Evolutionary conservation across 768 basidiomycete genomes (phyloP).

Genomic region (Calocybe gangraenosa): DNA sequence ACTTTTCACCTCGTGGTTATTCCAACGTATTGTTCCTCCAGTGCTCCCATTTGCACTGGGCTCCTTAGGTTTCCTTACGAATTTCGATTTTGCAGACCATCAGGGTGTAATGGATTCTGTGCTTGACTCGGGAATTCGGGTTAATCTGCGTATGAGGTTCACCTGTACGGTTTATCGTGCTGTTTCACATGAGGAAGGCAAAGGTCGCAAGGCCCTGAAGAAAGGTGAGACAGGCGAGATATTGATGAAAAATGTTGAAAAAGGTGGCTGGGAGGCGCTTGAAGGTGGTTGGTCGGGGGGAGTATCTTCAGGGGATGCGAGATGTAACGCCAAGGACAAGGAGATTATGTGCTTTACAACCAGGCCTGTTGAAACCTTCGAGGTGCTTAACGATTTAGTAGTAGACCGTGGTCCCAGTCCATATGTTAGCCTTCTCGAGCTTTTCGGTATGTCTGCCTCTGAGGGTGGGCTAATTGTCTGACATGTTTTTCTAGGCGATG

Average conservation of each 20-base stretch:
- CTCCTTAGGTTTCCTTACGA: conserved; percentile 95
- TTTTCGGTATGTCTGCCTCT: conserved; percentile 66
- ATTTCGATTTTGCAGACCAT: conserved; percentile 91
- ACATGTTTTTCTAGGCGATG: conserved; percentile 63
- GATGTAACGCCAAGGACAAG: conserved; percentile 70
- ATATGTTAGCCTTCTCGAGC: conserved; percentile 91
- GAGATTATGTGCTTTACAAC: conserved; percentile 99
- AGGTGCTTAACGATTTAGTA: conserved; percentile 94
- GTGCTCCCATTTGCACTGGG: conserved; percentile 96
- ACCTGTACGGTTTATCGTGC: conserved; percentile 98
- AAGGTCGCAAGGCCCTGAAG: conserved; percentile 78
- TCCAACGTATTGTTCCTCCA: conserved; percentile 98
- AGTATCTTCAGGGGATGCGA: conserved; percentile 36
- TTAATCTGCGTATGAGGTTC: conserved; percentile 98
- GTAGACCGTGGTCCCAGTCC: conserved; percentile 98
- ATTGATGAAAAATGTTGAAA: conserved; percentile 89
- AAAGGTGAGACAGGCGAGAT: conserved; percentile 94
- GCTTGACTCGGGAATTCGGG: conserved; percentile 90
- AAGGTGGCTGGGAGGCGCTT: conserved; percentile 93
- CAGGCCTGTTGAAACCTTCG: conserved; percentile 91
- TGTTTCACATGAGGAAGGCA: conserved; percentile 67
- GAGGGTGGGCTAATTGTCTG: background rate
- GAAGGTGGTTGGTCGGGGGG: conserved; percentile 69
- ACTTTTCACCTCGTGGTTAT: conserved; percentile 98
- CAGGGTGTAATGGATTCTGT: conserved; percentile 80